Evolutionary conservation across 805 yeast species (phyloP), one percentile per base, ranked within the genome.

Genomic region (Ogataea wickerhamii): DNA sequence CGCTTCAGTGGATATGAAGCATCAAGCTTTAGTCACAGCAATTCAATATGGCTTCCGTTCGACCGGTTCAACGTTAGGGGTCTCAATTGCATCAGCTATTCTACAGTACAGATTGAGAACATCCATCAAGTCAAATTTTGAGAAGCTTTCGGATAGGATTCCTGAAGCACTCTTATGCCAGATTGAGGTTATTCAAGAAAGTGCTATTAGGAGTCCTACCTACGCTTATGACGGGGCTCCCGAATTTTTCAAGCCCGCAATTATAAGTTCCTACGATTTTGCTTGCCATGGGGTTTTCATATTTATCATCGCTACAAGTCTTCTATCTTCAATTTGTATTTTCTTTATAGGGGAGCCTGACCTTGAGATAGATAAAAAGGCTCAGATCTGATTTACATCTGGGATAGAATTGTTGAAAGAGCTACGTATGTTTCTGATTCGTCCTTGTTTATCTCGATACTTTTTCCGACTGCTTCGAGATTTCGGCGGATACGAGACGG

Each of bases 1-100:
- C 38, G 80, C 91, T 0, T 76, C 91, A 2, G 91, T 82, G 2
- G 80, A 84, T 8, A 60, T 67, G 18, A 72, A 73, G 37, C 74
- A 70, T 52, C 95, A 86, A 59, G 95, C 96, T 2, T 73, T 87
- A 14, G 82, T 91, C 2, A 88, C 96, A 0, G 84, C 95, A 0
- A 84, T 89, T 40, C 94, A 87, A 54, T 88, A 88, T 58, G 87
- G 76, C 3, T 73, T 74, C 49, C 63, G 78, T 47, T 64, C 78
- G 7, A 71, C 78, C 2, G 78, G 78, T 1, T 73, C 78, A 4
- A 73, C 78, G 0, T 54, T 73, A 40, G 79, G 78, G 18, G 77
- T 73, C 12, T 61, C 78, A 0, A 51, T 71, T 21, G 70, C 74
- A 2, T 63, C 70, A 21, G 76, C 78, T 0, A 60, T 74, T 5